Percentiles rank a stretch among this genome's conserved stretches.
phyloP scores from a whole-genome alignment of 2,329 filamentous ascomycete genomes.

The Epichloe brachyelytri region DNA sequence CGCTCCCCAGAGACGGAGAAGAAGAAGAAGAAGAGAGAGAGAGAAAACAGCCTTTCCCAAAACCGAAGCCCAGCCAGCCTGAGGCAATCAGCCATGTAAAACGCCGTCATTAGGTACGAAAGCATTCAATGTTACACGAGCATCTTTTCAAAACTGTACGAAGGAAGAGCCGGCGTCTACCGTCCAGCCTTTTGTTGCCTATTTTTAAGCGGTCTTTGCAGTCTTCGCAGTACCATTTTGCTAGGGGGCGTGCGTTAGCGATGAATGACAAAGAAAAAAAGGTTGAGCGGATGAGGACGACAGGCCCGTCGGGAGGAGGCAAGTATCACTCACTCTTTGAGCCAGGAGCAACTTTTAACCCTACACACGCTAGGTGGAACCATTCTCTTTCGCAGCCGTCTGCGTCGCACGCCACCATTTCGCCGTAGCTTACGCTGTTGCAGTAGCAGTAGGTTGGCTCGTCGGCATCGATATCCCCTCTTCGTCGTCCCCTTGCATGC shows the following conservation, averaged over 20 bases:
- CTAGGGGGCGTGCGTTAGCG: slow-evolving; percentile 24
- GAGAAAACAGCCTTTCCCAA: neutral
- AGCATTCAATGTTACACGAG: too few species aligned
- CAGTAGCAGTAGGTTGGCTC: slow-evolving; percentile 72
- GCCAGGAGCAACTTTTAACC: slow-evolving; percentile 64
- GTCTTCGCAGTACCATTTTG: slow-evolving; percentile 74
- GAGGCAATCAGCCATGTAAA: neutral
- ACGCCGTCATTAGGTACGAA: neutral
- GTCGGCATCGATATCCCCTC: slow-evolving; percentile 51
- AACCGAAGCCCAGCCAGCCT: neutral
- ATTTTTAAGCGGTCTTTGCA: slow-evolving; percentile 55
- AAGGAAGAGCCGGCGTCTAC: slow-evolving; percentile 12
- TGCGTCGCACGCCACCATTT: slow-evolving; percentile 74
- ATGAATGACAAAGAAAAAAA: slow-evolving; percentile 15
- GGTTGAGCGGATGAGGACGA: neutral
- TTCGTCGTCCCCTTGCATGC: slow-evolving; percentile 25
- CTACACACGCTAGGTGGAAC: slow-evolving; percentile 76
- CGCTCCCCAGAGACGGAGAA: too few species aligned
- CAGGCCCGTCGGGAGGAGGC: too few species aligned
- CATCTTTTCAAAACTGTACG: too few species aligned
- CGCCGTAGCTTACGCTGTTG: slow-evolving; percentile 66
- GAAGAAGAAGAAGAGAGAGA: too few species aligned
- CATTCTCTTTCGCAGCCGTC: slow-evolving; percentile 62
- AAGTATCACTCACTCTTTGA: slow-evolving; percentile 49
- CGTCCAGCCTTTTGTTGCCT: slow-evolving; percentile 38